Percentiles rank a stretch among this genome's conserved stretches.
These are phyloP conservation scores for Boletellus sp. DNA, from an alignment of 768 basidiomycete species.

Conservation along the genomic window DNA sequence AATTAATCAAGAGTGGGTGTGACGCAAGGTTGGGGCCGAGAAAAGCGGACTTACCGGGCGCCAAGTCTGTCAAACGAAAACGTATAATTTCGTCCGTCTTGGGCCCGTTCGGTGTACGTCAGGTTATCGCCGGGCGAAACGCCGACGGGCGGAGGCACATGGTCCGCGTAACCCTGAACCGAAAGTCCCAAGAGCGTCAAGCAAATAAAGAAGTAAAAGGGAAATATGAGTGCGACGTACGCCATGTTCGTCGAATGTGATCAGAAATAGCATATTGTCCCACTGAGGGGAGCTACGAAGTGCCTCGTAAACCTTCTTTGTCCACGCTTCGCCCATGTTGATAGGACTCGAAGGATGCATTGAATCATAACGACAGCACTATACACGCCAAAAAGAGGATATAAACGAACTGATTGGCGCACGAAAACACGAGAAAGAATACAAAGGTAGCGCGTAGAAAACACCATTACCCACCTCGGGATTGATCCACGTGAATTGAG, in stretches of 20 bases:
- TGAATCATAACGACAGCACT: constrained; percentile 25
- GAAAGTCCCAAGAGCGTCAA: too few relatives aligned
- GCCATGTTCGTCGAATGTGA: constrained; percentile 28
- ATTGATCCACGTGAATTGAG: constrained; percentile 26
- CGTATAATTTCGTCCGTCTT: constrained; percentile 18
- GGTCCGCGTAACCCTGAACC: constrained; percentile 23
- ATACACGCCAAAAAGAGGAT: neutral
- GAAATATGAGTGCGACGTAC: constrained; percentile 5
- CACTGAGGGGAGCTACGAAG: constrained; percentile 24
- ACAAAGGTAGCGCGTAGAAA: too few relatives aligned
- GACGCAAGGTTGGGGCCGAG: neutral
- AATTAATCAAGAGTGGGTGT: too few relatives aligned
- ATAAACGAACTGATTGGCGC: neutral
- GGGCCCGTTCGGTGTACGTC: constrained; percentile 21
- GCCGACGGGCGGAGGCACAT: constrained; percentile 20
- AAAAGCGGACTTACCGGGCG: constrained; percentile 12
- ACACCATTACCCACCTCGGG: constrained; percentile 14
- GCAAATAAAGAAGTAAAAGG: neutral
- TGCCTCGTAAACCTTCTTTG: constrained; percentile 22
- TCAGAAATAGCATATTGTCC: constrained; percentile 16
- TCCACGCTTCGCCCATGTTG: constrained; percentile 25
- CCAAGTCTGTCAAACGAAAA: constrained; percentile 24
- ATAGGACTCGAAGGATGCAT: constrained; percentile 27
- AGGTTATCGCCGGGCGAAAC: constrained; percentile 22
- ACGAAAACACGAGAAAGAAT: too few relatives aligned